Evolutionary conservation across 2,329 filamentous ascomycete genomes (phyloP).

Genomic region (Moelleriella libera): DNA sequence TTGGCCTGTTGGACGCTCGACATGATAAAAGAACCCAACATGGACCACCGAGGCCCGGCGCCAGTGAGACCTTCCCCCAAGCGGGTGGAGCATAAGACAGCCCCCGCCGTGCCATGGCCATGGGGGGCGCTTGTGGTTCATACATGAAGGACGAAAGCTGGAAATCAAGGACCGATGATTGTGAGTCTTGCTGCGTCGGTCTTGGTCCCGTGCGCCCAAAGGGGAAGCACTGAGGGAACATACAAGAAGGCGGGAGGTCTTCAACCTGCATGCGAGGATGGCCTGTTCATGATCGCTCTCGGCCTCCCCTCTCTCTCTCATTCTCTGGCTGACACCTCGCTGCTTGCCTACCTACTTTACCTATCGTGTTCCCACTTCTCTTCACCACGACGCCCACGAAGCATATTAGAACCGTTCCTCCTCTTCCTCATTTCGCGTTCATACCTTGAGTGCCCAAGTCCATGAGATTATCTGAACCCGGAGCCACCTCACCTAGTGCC

Average conservation of each 20-base stretch:
- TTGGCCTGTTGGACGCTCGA: neutral
- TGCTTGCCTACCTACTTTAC: neutral
- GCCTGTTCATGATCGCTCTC: neutral
- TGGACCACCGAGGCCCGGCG: neutral
- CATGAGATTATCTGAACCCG: neutral
- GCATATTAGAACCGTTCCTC: neutral
- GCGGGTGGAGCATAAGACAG: neutral
- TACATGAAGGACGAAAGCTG: constrained; percentile 4
- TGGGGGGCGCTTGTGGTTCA: constrained; percentile 2
- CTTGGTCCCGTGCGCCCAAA: neutral
- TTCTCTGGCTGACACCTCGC: neutral
- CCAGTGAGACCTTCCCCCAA: neutral
- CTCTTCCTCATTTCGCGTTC: neutral
- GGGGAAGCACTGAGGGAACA: neutral
- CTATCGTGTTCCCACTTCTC: neutral
- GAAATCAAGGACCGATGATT: constrained; percentile 2
- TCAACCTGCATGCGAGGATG: constrained; percentile 1
- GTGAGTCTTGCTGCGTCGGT: neutral
- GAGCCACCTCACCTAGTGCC: neutral
- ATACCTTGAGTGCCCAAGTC: neutral
- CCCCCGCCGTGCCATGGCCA: constrained; percentile 1
- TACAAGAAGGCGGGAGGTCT: constrained; percentile 8
- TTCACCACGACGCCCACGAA: neutral
- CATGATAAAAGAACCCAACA: neutral
- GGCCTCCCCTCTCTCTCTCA: neutral